Evolutionary conservation across 2,329 filamentous ascomycete species (phyloP), one percentile per base, ranked within the genome.

Genomic region (Orbilia ellipsospora): DNA sequence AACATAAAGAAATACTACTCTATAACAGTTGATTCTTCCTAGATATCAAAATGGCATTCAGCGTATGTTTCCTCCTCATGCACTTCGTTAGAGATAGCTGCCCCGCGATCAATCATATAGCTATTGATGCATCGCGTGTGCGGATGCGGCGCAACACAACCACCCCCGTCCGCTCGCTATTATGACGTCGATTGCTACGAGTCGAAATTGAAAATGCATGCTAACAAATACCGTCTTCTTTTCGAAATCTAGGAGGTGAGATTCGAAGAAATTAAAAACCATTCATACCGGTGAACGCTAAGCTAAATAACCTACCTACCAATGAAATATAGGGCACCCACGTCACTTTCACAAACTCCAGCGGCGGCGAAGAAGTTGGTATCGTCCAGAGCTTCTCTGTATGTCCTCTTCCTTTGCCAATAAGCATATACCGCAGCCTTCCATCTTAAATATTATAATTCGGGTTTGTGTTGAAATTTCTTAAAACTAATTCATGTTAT

Each of bases 301-400:
- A 48, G 4, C 13, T 48, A 48, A 48, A 48, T 13, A 54, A 52
- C 45, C 16, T 42, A 20, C 28, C 10, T 6, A 6, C 31, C 31
- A 4, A 7, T 36, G 10, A 36, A 36, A 28, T 40, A 16, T 36
- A 65, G 45, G 55, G 55, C 36, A 72, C 73, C 66, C 73, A 77
- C 66, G 73, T 77, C n/a, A 77, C 64, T 1, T 66, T 77, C 73
- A 66, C 73, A 23, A 70, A 70, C 54, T 44, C 55, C 61, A 26
- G 6, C 64, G 73, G 73, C 55, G 60, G 65, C 54, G 64, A 56
- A 44, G 73, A 77, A 57, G 66, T 77, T 48, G 73, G 73, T 50
- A 36, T 77, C 60, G 54, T 77, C 7, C 42, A 77, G 20, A 44
- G 36, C 50, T 72, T 20, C 42, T 12, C 26, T 23, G 73, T 77